Evolutionary conservation across 2,329 filamentous ascomycete species (phyloP).

Genomic region (Fusarium tricinctum): DNA sequence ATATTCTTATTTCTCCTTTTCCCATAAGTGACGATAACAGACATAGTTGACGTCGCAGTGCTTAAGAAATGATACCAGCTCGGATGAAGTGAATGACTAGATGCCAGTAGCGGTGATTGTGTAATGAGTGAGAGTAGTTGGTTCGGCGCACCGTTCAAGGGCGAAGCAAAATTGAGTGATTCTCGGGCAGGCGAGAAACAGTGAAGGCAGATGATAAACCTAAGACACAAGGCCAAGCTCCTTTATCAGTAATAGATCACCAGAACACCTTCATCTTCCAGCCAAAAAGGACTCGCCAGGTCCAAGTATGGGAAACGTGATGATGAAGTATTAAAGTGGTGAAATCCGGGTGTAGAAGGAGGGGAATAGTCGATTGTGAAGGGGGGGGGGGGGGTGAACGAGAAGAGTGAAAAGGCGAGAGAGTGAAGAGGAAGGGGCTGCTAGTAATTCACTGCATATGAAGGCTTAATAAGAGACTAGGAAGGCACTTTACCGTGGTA

Average conservation of each 20-base stretch:
- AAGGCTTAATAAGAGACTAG: neutral
- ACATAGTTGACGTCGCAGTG: constrained; percentile 37
- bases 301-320: constrained; percentile 7
- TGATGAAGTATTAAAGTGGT: neutral
- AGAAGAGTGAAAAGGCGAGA: neutral
- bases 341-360: neutral
- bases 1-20: constrained; percentile 51
- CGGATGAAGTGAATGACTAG: neutral
- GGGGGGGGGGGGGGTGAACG: too few relatives aligned
- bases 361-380: neutral
- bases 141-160: constrained; percentile 2
- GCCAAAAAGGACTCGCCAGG: constrained; percentile 15
- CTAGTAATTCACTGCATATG: neutral
- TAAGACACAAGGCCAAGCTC: neutral
- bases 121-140: constrained; percentile 1
- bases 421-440: neutral
- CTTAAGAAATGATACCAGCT: neutral
- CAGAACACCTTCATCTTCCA: constrained; percentile 12
- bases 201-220: neutral
- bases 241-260: constrained; percentile 4
- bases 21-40: constrained; percentile 48
- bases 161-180: constrained; percentile 14
- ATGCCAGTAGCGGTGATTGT: neutral
- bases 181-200: neutral
- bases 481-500: neutral